A percentile compares a stretch with the other conserved stretches of the same genome.
Conservation (phyloP, 1,284 basidiomycete species). For the Pseudozyma tsukubaensis region DNA sequence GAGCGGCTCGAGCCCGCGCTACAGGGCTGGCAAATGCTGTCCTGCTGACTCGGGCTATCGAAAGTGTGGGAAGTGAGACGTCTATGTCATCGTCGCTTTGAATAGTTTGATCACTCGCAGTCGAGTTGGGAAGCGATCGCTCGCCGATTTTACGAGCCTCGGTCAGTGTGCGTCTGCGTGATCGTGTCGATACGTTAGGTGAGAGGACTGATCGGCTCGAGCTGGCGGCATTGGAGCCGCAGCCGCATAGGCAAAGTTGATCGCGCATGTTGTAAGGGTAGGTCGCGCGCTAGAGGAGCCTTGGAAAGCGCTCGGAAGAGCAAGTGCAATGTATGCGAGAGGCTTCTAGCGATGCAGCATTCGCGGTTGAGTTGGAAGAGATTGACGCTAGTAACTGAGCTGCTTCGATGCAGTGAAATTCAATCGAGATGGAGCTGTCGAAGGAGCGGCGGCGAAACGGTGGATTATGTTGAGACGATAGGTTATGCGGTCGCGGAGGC, state of each 20-base stretch:
- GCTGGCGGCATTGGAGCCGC: conserved; percentile 30
- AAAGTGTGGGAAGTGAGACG: no score
- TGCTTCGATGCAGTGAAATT: no score
- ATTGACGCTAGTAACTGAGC: no score
- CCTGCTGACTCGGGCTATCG: no score
- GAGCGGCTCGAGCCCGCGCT: not conserved
- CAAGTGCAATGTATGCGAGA: not conserved
- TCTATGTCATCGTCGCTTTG: no score
- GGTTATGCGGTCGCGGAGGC: no score
- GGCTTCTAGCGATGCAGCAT: not conserved
- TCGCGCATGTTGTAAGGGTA: conserved; percentile 15
- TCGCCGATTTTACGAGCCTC: no score
- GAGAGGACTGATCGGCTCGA: conserved; percentile 14
- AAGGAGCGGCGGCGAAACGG: no score
- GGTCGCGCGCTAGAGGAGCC: not conserved
- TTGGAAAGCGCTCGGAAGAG: not conserved
- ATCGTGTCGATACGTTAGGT: not conserved
- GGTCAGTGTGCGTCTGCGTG: not conserved
- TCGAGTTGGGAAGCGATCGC: no score
- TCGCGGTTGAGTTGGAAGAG: not conserved
- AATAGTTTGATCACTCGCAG: no score
- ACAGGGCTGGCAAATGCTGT: not conserved
- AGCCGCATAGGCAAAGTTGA: conserved; percentile 24
- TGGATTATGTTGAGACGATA: no score
- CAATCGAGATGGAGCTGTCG: no score